phyloP scores from a whole-genome alignment of 257 asterid species.

The Solanum corneliomulleri region DNA sequence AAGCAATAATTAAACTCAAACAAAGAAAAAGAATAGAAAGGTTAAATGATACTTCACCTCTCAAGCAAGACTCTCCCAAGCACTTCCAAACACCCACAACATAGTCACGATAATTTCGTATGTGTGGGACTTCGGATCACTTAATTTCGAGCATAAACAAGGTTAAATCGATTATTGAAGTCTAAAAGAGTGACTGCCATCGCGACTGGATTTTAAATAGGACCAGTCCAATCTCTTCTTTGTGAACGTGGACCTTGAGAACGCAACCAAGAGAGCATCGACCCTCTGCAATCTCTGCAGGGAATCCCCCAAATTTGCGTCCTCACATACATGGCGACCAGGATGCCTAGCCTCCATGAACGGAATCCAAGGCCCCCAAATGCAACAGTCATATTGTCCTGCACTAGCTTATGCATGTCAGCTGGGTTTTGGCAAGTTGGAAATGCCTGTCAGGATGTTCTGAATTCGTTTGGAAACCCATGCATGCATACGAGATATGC shows the following conservation, averaged over 20 bases:
- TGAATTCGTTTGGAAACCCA: not conserved
- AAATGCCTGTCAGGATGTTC: not conserved
- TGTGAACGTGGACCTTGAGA: not conserved
- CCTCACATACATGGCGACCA: not conserved
- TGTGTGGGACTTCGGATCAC: not conserved
- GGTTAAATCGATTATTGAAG: not conserved
- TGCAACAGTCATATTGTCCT: not conserved
- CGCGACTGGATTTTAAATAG: not conserved
- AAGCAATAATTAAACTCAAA: not conserved
- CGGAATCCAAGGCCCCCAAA: not conserved
- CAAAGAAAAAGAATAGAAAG: fast-evolving
- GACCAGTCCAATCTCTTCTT: not conserved
- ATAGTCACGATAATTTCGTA: no score
- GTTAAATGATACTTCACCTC: not conserved
- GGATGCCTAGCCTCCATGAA: fast-evolving
- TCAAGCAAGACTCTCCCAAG: not conserved
- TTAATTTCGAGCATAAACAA: not conserved
- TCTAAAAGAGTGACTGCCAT: no score
- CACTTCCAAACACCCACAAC: not conserved
- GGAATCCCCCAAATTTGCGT: not conserved
- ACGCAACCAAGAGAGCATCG: not conserved
- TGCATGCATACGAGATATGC: not conserved
- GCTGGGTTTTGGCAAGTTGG: not conserved
- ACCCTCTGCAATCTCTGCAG: fast-evolving
- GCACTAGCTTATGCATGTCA: not conserved